Evolutionary conservation across 192 early-diverging fungal genomes (phyloP).

Genomic region (Phlyctochytrium arcticum): DNA sequence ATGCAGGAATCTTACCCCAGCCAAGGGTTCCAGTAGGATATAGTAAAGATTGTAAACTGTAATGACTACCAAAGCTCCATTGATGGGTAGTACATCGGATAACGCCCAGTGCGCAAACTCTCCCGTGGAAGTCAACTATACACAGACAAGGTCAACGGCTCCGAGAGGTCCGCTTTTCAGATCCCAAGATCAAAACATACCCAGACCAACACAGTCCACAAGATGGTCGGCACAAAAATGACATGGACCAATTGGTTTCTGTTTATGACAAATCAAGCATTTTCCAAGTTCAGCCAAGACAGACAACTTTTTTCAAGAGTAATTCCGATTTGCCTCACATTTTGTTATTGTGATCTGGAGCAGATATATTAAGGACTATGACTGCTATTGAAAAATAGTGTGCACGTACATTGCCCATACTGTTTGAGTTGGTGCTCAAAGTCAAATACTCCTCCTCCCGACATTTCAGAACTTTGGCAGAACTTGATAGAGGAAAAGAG

Average conservation of each 20-base stretch:
- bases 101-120: constrained; percentile 18
- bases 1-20: constrained; percentile 42
- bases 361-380: not conserved
- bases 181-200: not conserved
- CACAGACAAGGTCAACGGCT: not conserved
- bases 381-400: not conserved
- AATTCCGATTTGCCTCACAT: constrained; percentile 21
- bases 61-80: constrained; percentile 51
- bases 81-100: constrained; percentile 30
- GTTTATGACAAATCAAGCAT: constrained; percentile 15
- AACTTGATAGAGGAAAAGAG: too few species aligned
- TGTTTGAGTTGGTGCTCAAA: constrained; percentile 72
- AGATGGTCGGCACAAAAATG: constrained; percentile 86
- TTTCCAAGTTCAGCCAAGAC: not conserved
- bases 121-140: constrained; percentile 17
- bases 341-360: constrained; percentile 61
- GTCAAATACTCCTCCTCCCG: constrained; percentile 59
- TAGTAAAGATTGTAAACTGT: constrained; percentile 72
- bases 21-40: constrained; percentile 64
- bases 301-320: not conserved
- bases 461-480: too few species aligned
- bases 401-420: constrained; percentile 62
- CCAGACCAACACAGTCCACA: constrained; percentile 74
- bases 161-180: not conserved
- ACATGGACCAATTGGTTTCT: constrained; percentile 81